Base-by-base conservation (phyloP, 1,139 yeast genomes). In the Debaryomyces fabryi region DNA sequence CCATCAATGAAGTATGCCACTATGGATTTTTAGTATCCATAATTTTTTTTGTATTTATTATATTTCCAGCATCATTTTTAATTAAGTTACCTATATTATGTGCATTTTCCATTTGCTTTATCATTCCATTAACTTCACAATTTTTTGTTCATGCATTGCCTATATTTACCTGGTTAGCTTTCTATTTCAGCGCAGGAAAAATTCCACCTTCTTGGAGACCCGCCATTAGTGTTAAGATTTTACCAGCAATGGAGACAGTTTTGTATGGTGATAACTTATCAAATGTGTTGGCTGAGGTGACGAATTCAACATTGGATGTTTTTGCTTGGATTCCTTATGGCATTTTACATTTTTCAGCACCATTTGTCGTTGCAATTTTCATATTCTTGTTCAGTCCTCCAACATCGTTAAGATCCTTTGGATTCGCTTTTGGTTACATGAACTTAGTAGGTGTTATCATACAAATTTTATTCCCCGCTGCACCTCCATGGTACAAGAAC, bases 251-350 rank as follows among this genome's bases (percentile, higher is more conserved):
- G 71, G 99, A 93, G 66, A 91, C 97, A 32, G 88, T 93, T 51
- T 74, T 93, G 54, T 93, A 90, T 62, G 99, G 99, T 46, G 98
- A 93, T 61, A 90, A 93, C 67, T 78, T 95, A 60, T 85, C 95
- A 47, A 90, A 88, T 60, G 85, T 93, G 33, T 77, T 93, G 59
- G 96, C 98, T 2, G 81, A 95, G 3, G 74, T 84, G 16, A 85
- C 89, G 29, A 81, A 78, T 54, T 67, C 87, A 2, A 60, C 83
- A 6, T 74, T 91, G 49, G 99, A 93, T 64, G 74, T 93, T 23
- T 63, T 90, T 44, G 97, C 98, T 7, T 93, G 98, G 98, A 69
- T 95, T 47, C 99, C 99, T 2, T 93, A 93, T 65, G 99, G 99
- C 5, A 66, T 93, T 23, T 77, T 89, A 55, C 99, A 93, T 70